Conservation (phyloP, 129 eudicot genomes). For the Daucus carota region DNA sequence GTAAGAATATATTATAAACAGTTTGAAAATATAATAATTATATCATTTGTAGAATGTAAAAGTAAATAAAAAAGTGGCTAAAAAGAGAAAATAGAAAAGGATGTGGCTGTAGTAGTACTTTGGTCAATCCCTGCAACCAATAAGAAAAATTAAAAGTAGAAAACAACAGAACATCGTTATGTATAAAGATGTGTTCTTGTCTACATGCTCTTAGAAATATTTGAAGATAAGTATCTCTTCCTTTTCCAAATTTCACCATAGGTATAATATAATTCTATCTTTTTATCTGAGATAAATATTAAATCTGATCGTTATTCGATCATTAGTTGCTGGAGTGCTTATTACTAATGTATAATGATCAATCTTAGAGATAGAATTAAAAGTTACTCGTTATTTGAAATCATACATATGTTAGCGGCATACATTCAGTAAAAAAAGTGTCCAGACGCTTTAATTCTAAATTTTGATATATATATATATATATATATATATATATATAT, state of each 20-base stretch:
- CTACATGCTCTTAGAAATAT: constrained; percentile 3
- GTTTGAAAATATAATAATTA: not conserved
- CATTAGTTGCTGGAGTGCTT: no score
- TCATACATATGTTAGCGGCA: no score
- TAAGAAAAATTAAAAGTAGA: not conserved
- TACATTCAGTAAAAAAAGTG: no score
- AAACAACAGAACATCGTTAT: constrained; percentile 6
- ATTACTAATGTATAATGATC: no score
- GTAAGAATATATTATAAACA: no score
- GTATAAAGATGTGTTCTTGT: constrained; percentile 5
- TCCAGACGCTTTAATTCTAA: no score
- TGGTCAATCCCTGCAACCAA: not conserved
- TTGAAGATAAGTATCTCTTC: not conserved
- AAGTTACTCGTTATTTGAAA: no score
- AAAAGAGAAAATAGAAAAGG: no score
- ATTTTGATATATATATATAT: no score
- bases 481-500: no score
- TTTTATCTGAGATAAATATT: not conserved
- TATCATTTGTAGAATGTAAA: not conserved
- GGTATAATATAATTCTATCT: not conserved
- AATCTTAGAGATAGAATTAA: no score
- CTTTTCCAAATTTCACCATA: not conserved
- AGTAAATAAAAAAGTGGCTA: not conserved
- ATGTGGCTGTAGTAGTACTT: not conserved
- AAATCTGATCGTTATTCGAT: no score